phyloP scores from a whole-genome alignment of 2,329 filamentous ascomycete species.

The Aureobasidium vineae region DNA sequence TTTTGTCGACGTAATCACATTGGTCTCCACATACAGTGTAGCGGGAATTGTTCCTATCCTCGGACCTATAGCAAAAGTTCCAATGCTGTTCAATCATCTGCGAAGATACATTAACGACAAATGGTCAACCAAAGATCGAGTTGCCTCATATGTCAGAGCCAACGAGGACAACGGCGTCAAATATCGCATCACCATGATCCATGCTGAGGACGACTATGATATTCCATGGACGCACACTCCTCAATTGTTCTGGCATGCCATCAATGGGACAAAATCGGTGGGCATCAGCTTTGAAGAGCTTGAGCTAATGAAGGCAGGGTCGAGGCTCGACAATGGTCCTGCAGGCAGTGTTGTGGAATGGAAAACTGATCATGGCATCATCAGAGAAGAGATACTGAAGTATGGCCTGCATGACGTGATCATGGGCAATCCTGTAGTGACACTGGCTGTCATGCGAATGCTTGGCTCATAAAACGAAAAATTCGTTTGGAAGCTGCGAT shows the following conservation, averaged over 20 bases:
- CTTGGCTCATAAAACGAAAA: not conserved
- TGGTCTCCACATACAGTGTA: constrained; percentile 59
- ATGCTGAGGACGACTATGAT: constrained; percentile 54
- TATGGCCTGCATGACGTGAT: constrained; percentile 58
- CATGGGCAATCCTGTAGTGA: constrained; percentile 58
- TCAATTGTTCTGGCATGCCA: constrained; percentile 55
- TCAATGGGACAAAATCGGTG: constrained; percentile 47
- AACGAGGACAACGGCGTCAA: constrained; percentile 37
- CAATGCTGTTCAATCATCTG: constrained; percentile 48
- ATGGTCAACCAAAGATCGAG: constrained; percentile 53
- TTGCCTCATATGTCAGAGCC: constrained; percentile 47
- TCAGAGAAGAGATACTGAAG: constrained; percentile 57
- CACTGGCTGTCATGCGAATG: constrained; percentile 51
- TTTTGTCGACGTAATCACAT: constrained; percentile 54
- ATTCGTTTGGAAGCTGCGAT: too few relatives aligned
- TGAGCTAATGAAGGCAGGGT: constrained; percentile 45
- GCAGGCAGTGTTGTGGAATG: constrained; percentile 54
- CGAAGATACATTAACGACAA: constrained; percentile 51
- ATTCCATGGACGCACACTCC: constrained; percentile 54
- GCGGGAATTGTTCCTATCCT: constrained; percentile 57
- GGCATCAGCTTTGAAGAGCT: constrained; percentile 49
- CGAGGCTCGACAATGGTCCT: constrained; percentile 46
- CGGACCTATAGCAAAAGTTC: constrained; percentile 52
- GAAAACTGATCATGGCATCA: constrained; percentile 47
- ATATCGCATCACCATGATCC: constrained; percentile 52